phyloP scores from a whole-genome alignment of 164 flowering plant species.

The Cinnamomum micranthum region DNA sequence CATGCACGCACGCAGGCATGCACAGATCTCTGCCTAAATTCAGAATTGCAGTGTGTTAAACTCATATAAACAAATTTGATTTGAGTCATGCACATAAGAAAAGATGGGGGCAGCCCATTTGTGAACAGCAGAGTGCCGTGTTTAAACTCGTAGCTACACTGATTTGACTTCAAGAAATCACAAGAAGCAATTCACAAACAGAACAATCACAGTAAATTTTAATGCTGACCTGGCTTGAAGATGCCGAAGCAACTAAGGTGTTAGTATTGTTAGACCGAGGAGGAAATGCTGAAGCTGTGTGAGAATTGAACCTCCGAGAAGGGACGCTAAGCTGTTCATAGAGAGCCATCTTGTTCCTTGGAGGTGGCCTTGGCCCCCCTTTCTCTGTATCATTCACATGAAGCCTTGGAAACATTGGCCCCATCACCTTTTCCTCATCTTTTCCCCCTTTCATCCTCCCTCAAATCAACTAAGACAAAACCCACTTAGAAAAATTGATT shows the following conservation, averaged over 20 bases:
- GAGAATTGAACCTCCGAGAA: constrained; percentile 48
- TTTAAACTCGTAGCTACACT: not conserved
- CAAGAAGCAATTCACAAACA: not conserved
- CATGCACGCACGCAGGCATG: no score
- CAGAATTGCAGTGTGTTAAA: no score
- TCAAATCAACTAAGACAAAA: constrained; percentile 1
- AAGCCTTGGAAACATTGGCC: constrained; percentile 78
- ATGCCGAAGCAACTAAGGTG: constrained; percentile 22
- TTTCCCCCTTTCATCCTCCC: constrained; percentile 43
- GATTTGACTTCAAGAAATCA: not conserved
- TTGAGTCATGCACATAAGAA: no score
- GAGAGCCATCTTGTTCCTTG: constrained; percentile 92
- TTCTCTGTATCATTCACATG: constrained; percentile 79
- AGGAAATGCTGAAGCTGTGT: constrained; percentile 26
- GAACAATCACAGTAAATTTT: not conserved
- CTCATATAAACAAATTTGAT: no score
- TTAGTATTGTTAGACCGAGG: constrained; percentile 22
- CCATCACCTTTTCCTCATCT: constrained; percentile 42
- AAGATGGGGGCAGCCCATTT: no score
- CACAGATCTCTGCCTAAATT: no score
- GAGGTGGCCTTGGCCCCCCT: constrained; percentile 87
- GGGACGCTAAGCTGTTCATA: constrained; percentile 70
- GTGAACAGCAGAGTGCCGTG: no score
- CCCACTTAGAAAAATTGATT: not conserved
- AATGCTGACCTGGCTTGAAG: constrained; percentile 44